These are phyloP conservation scores for Saturnispora zaruensis DNA, from an alignment of 805 yeast species.

Conservation along the genomic window DNA sequence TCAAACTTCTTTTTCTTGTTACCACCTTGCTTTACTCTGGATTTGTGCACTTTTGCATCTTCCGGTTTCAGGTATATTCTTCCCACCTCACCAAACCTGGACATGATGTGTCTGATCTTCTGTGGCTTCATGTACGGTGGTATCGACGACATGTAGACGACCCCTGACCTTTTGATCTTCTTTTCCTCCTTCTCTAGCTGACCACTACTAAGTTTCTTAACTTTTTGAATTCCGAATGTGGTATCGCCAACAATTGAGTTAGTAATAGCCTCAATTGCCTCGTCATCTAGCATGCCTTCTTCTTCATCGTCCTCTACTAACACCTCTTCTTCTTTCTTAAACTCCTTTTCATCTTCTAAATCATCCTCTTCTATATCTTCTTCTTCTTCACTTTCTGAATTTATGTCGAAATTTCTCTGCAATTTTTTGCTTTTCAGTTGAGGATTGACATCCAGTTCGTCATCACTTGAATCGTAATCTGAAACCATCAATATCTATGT, in stretches of 20 bases:
- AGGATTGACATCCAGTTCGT: constrained; percentile 1
- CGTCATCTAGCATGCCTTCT: constrained; percentile 18
- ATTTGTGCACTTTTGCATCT: constrained; percentile 51
- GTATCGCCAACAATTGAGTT: constrained; percentile 14
- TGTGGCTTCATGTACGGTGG: constrained; percentile 98
- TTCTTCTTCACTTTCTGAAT: constrained; percentile 11
- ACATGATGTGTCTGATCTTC: constrained; percentile 71
- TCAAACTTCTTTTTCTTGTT: constrained; percentile 80
- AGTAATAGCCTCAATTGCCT: constrained; percentile 16
- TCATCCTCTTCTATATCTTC: constrained; percentile 9
- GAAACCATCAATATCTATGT: neutral
- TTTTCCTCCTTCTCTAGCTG: constrained; percentile 47
- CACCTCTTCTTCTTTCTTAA: constrained; percentile 18
- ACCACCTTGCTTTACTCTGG: constrained; percentile 79
- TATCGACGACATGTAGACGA: constrained; percentile 79
- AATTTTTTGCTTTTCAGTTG: constrained; percentile 1
- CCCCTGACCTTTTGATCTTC: constrained; percentile 69
- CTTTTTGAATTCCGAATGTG: constrained; percentile 30
- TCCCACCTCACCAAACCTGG: constrained; percentile 81
- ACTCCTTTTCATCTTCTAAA: constrained; percentile 3
- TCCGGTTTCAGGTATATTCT: constrained; percentile 84
- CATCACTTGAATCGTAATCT: constrained; percentile 5
- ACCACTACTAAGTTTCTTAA: constrained; percentile 49
- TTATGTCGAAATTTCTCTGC: constrained; percentile 11
- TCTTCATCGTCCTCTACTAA: constrained; percentile 17